Conservation (phyloP, 2,329 filamentous ascomycete genomes). For the Talaromyces sp. region DNA sequence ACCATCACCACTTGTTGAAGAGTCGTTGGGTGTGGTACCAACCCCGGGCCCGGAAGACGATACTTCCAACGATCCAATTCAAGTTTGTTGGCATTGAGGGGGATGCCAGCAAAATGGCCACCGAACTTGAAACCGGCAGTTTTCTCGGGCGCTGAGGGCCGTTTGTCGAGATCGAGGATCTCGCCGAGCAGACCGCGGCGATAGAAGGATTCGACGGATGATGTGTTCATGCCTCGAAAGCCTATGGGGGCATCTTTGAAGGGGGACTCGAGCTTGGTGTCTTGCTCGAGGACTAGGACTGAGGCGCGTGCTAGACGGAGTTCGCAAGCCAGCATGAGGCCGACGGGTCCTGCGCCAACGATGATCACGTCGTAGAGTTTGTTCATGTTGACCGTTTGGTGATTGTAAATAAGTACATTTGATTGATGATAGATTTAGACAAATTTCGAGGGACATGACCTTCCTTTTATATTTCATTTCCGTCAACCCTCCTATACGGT, state of each 20-base stretch:
- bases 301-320: conserved; percentile 33
- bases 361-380: conserved; percentile 22
- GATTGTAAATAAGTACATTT: neutral
- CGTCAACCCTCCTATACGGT: neutral
- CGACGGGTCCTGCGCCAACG: conserved; percentile 23
- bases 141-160: conserved; percentile 21
- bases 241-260: conserved; percentile 31
- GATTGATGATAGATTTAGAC: neutral
- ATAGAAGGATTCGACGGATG: conserved; percentile 39
- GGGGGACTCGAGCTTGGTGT: conserved; percentile 23
- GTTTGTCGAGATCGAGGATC: conserved; percentile 23
- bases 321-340: conserved; percentile 34
- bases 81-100: conserved; percentile 25
- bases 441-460: neutral
- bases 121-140: conserved; percentile 31
- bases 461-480: conserved; percentile 5
- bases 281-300: conserved; percentile 40
- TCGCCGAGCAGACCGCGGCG: conserved; percentile 41
- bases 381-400: neutral
- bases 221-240: conserved; percentile 34
- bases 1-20: conserved; percentile 9
- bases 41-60: conserved; percentile 9
- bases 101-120: conserved; percentile 34
- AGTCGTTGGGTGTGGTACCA: conserved; percentile 17
- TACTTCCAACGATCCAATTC: conserved; percentile 20